These are phyloP conservation scores for Fermentozyma sake DNA, from an alignment of 1,139 yeast genomes.

Conservation along the genomic window DNA sequence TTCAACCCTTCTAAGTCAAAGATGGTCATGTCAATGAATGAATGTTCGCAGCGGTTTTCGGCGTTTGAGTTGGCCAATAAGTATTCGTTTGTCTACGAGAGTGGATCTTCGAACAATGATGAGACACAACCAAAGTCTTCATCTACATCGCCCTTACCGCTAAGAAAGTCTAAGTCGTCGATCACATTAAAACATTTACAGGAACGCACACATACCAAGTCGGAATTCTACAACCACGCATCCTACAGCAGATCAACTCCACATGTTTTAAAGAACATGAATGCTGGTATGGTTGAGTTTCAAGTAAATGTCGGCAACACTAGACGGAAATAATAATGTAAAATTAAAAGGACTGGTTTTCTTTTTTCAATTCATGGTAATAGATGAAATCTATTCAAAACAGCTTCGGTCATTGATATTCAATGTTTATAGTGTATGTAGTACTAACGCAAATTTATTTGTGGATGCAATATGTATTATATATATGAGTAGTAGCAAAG, in stretches of 20 bases:
- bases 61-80: constrained; percentile 13
- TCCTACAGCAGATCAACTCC: constrained; percentile 7
- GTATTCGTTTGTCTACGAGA: constrained; percentile 19
- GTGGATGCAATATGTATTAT: too few species aligned
- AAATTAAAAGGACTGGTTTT: too few species aligned
- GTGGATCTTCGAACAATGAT: constrained; percentile 6
- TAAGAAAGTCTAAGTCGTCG: constrained; percentile 14
- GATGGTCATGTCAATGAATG: constrained; percentile 20
- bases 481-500: too few species aligned
- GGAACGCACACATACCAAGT: too few species aligned
- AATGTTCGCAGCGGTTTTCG: constrained; percentile 24
- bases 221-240: background rate
- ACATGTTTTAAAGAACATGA: constrained; percentile 25
- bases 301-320: constrained; percentile 22
- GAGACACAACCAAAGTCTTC: background rate
- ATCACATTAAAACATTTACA: too few species aligned
- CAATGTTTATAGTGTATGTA: too few species aligned
- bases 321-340: too few species aligned
- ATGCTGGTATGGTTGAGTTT: constrained; percentile 36
- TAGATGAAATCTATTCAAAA: too few species aligned
- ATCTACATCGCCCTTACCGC: too few species aligned
- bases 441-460: too few species aligned
- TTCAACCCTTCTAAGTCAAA: constrained; percentile 1
- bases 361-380: too few species aligned
- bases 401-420: too few species aligned